Conservation (phyloP, 108 stramenopile species). For the Seminavis robusta region DNA sequence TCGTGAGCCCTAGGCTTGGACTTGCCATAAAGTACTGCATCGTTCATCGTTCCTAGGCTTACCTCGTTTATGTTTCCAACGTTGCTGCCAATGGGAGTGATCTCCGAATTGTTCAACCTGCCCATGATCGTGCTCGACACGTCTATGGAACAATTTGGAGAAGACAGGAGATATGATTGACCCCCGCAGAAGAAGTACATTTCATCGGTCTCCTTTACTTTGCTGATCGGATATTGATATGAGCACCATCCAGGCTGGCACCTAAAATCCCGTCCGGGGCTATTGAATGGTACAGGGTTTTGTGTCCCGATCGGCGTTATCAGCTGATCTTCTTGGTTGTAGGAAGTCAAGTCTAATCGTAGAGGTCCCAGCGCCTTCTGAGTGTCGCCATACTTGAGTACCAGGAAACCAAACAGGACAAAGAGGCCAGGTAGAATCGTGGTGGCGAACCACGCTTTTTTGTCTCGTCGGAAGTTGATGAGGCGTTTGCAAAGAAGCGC, state of each 20-base stretch:
- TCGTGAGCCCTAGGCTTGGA: no score
- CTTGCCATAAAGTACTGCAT: no score
- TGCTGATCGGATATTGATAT: slow-evolving; percentile 17
- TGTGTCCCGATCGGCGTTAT: no score
- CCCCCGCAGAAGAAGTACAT: slow-evolving; percentile 55
- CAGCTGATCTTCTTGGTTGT: slow-evolving; percentile 49
- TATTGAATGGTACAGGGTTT: slow-evolving; percentile 77
- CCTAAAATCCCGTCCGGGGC: slow-evolving; percentile 20
- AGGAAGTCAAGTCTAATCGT: slow-evolving; percentile 43
- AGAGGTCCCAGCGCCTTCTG: slow-evolving; percentile 39
- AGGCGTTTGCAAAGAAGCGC: slow-evolving; percentile 74
- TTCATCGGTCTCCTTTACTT: slow-evolving; percentile 32
- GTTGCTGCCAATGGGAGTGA: neutral
- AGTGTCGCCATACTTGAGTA: slow-evolving; percentile 35
- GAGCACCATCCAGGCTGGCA: slow-evolving; percentile 70
- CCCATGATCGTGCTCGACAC: no score
- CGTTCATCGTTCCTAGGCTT: no score
- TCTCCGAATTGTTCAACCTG: slow-evolving; percentile 27
- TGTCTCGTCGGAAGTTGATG: slow-evolving; percentile 81
- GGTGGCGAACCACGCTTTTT: slow-evolving; percentile 81
- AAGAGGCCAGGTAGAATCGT: slow-evolving; percentile 70
- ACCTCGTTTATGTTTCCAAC: no score
- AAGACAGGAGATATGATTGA: slow-evolving; percentile 15
- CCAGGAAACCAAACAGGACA: slow-evolving; percentile 62
- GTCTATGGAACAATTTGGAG: slow-evolving; percentile 17